Evolutionary conservation across 768 basidiomycete species (phyloP).

Genomic region (Nidularia sp.): DNA sequence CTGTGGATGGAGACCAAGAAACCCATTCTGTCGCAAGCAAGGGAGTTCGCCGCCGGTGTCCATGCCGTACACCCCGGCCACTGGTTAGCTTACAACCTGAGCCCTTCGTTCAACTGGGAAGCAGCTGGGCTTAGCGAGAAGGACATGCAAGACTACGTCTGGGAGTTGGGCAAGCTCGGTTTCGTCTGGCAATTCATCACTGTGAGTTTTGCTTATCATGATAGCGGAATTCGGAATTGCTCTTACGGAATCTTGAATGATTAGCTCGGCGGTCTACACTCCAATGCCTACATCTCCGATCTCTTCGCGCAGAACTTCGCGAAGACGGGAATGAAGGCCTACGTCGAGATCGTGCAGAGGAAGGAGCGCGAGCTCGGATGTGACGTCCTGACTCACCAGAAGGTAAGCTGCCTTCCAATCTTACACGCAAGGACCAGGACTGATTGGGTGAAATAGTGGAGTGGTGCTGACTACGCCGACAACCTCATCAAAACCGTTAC

Average conservation of each 20-base stretch:
- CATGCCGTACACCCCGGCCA: conserved; percentile 79
- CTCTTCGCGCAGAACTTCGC: conserved; percentile 85
- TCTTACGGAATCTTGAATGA: conserved; percentile 6
- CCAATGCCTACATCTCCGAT: conserved; percentile 96
- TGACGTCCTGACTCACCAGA: conserved; percentile 97
- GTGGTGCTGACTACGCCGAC: conserved; percentile 91
- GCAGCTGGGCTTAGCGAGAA: conserved; percentile 83
- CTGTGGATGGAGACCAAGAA: conserved; percentile 98
- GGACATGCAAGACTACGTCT: conserved; percentile 87
- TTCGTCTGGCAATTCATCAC: conserved; percentile 99
- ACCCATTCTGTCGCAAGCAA: conserved; percentile 88
- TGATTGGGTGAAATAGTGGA: conserved; percentile 62
- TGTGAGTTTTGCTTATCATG: conserved; percentile 42
- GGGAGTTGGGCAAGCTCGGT: conserved; percentile 92
- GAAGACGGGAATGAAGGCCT: conserved; percentile 98
- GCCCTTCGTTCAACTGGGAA: conserved; percentile 92
- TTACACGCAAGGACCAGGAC: not conserved
- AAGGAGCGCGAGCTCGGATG: conserved; percentile 91
- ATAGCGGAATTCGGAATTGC: not conserved
- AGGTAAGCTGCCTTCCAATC: conserved; percentile 46
- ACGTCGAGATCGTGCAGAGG: conserved; percentile 91
- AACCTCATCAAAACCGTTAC: conserved; percentile 93
- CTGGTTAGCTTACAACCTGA: conserved; percentile 96
- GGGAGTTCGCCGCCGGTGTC: conserved; percentile 88
- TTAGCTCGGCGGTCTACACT: conserved; percentile 94